A percentile compares a stretch with the other conserved stretches of the same genome.
Evolutionary conservation across 2,329 filamentous ascomycete species (phyloP).

Genomic region (Bipolaris victoriae): DNA sequence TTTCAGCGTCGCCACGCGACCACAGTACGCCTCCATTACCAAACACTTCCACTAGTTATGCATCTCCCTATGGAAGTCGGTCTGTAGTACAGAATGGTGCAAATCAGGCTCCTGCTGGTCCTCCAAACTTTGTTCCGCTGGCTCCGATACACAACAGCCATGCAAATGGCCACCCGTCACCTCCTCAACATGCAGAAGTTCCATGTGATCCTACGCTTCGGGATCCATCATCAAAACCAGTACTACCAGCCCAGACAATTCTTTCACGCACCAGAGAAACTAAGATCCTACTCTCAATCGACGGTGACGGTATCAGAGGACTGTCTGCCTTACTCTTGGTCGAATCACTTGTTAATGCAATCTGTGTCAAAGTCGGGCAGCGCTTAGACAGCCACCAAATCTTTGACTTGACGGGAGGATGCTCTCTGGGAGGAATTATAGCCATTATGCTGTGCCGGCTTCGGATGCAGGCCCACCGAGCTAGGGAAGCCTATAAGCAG

Average conservation of each 20-base stretch:
- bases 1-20: conserved; percentile 7
- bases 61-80: conserved; percentile 21
- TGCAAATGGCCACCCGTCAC: background rate
- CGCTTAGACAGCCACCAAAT: conserved; percentile 38
- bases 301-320: conserved; percentile 42
- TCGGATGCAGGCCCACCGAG: conserved; percentile 37
- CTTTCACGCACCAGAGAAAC: conserved; percentile 32
- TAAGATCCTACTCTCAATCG: conserved; percentile 42
- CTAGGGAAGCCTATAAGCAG: conserved; percentile 38
- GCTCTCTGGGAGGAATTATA: conserved; percentile 37
- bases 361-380: conserved; percentile 35
- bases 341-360: conserved; percentile 41
- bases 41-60: conserved; percentile 9
- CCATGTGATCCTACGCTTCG: conserved; percentile 4
- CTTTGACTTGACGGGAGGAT: conserved; percentile 41
- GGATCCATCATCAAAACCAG: conserved; percentile 9
- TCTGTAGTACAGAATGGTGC: background rate
- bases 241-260: conserved; percentile 9
- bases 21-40: conserved; percentile 6
- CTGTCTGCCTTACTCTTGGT: conserved; percentile 38
- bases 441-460: conserved; percentile 41
- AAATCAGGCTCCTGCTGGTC: background rate
- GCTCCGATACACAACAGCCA: background rate
- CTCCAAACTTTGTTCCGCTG: background rate
- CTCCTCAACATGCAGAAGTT: conserved; percentile 4